Evolutionary conservation across 352 stramenopile species (phyloP).

Genomic region (Globisporangium uncinulatum): DNA sequence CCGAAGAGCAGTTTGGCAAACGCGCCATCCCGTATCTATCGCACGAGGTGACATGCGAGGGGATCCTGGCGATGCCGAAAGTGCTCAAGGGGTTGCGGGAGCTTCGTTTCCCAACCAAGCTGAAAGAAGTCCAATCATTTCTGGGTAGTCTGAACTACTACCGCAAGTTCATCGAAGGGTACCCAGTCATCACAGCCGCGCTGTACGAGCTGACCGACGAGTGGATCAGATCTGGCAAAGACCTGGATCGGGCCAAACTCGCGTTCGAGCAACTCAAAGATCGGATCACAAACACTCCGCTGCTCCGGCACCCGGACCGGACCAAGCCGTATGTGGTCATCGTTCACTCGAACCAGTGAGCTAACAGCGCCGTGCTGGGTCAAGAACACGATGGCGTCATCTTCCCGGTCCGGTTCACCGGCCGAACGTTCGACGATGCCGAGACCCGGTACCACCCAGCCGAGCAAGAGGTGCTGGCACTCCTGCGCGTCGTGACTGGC

Average conservation of each 20-base stretch:
- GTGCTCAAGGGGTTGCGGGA: conserved; percentile 1
- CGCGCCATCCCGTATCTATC: conserved; percentile 13
- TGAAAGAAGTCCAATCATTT: conserved; percentile 20
- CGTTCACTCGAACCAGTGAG: conserved; percentile 18
- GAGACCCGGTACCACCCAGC: too few relatives aligned
- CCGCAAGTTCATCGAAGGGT: conserved; percentile 22
- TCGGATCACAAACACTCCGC: conserved; percentile 4
- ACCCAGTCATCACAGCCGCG: conserved; percentile 7
- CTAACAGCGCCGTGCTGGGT: too few relatives aligned
- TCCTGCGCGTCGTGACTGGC: too few relatives aligned
- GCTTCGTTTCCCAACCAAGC: conserved; percentile 9
- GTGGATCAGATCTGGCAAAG: neutral
- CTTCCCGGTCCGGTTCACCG: too few relatives aligned
- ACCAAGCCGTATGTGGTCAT: conserved; percentile 2
- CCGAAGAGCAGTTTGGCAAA: conserved; percentile 18
- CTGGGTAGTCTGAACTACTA: conserved; percentile 22
- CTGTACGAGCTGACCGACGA: conserved; percentile 17
- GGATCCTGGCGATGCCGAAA: conserved; percentile 9
- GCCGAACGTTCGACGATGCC: too few relatives aligned
- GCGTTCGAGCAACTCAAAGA: conserved; percentile 14
- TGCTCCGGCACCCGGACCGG: conserved; percentile 11
- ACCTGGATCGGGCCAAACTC: neutral
- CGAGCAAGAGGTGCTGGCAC: too few relatives aligned
- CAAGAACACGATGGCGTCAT: too few relatives aligned
- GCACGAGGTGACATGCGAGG: conserved; percentile 6